phyloP scores from a whole-genome alignment of 2,329 filamentous ascomycete genomes.

The Dichotomopilus funicola region DNA sequence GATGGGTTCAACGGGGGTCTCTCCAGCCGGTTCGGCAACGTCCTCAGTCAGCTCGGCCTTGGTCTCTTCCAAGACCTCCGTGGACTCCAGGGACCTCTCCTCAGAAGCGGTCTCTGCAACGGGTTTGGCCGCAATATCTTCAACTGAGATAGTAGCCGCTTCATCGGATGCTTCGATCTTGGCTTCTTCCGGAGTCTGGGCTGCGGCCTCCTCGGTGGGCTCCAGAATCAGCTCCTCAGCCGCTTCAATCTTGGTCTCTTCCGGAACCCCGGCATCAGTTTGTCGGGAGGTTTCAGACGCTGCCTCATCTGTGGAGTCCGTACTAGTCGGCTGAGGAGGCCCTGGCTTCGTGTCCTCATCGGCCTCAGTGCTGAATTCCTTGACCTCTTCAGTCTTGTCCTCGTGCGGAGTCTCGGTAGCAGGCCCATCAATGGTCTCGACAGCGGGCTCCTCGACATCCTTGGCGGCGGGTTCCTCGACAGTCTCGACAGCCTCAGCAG shows the following conservation, averaged over 20 bases:
- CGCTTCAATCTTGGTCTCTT: background rate
- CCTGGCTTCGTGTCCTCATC: background rate
- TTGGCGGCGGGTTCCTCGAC: background rate
- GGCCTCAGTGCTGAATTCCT: background rate
- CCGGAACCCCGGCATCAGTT: background rate
- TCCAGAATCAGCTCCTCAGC: background rate
- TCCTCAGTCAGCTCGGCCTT: slow-evolving; percentile 5
- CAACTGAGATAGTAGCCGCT: background rate
- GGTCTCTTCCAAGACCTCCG: background rate
- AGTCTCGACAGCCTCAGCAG: background rate
- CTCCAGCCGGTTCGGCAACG: slow-evolving; percentile 2
- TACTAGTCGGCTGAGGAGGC: background rate
- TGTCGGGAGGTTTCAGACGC: background rate
- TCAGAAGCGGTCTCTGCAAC: background rate
- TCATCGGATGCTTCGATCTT: background rate
- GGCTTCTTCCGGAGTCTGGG: background rate
- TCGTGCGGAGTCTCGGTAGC: background rate
- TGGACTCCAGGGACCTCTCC: background rate
- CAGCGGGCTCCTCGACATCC: no score
- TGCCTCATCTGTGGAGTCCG: background rate
- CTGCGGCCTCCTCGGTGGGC: background rate
- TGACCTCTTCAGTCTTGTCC: background rate
- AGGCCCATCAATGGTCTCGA: background rate
- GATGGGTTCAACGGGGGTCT: slow-evolving; percentile 7
- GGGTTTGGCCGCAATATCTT: background rate